Base-by-base conservation (phyloP, 495 filamentous ascomycete genomes). In the Trichoderma parareesei region DNA sequence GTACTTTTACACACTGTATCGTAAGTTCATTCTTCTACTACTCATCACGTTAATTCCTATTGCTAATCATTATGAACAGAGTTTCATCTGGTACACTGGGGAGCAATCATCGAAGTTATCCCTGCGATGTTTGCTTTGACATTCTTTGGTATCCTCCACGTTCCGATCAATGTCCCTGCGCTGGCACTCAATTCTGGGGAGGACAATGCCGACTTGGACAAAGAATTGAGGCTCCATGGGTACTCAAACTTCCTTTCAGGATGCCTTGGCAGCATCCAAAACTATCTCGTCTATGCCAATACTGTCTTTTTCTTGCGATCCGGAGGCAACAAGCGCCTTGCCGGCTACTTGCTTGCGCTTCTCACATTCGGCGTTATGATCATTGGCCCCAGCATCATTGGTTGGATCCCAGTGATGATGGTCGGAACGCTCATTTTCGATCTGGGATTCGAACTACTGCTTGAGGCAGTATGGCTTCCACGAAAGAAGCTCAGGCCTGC, bases 71-170 rank as follows among this genome's bases (percentile, higher is more conserved):
- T 11, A 73, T 64, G 14, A 62, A 37, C 67, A 92, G 89, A 90
- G 69, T 89, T 94, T 67, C 73, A 83, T 20, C 78, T 84, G 16
- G 87, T 93, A 4, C 82, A 95, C 70, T 96, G 91, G 90, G 76
- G 76, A 27, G 94, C 95, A 33, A 81, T 98, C 65, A 73, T 80
- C 35, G 86, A 90, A 63, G 92, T 88, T 0, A 81, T 96, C 27
- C 94, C 95, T 0, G 92, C 95, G 11, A 98, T 98, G 93, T 89
- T 98, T 73, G 94, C 95, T 2, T 77, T 98, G 64, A 97, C 95
- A 0, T 98, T 98, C 79, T 98, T 98, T 72, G 93, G 93, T 49
- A 86, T 98, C 55, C 84, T 98, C 13, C 95, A 98, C 72, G 94
- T 98, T 8, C 95, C 94, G 0, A 98, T 98, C 75, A 98, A 98